phyloP scores from a whole-genome alignment of 495 filamentous ascomycete species.

The Echria macrotheca region DNA sequence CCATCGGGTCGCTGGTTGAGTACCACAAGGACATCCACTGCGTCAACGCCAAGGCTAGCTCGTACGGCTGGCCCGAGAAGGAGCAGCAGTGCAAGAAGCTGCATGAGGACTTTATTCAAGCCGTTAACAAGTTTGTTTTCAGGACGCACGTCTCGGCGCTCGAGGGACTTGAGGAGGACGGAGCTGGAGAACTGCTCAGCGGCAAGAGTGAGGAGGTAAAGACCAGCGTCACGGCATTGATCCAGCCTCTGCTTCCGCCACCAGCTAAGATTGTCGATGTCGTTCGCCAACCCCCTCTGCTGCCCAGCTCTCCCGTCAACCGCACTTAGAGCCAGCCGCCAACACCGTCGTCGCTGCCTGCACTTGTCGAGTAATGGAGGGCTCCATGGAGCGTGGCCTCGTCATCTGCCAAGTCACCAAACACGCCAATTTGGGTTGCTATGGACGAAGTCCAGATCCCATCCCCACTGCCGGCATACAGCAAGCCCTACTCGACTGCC shows the following conservation, averaged over 20 bases:
- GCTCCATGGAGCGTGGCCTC: slow-evolving; percentile 80
- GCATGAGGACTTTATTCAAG: slow-evolving; percentile 95
- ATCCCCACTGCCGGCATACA: slow-evolving; percentile 73
- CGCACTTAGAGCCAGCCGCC: slow-evolving; percentile 72
- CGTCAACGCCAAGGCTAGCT: slow-evolving; percentile 79
- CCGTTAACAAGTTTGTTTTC: slow-evolving; percentile 96
- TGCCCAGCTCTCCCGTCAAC: slow-evolving; percentile 75
- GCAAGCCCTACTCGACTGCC: slow-evolving; percentile 68
- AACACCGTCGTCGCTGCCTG: slow-evolving; percentile 48
- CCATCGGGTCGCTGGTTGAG: slow-evolving; percentile 90
- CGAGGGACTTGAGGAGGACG: slow-evolving; percentile 95
- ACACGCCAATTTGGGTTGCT: slow-evolving; percentile 72
- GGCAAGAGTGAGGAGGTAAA: slow-evolving; percentile 95
- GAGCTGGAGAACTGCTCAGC: slow-evolving; percentile 85
- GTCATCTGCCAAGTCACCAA: slow-evolving; percentile 57
- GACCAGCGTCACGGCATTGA: slow-evolving; percentile 73
- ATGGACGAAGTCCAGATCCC: slow-evolving; percentile 65
- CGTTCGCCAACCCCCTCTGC: slow-evolving; percentile 73
- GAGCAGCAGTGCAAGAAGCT: slow-evolving; percentile 93
- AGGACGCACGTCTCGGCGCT: slow-evolving; percentile 82
- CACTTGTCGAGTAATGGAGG: slow-evolving; percentile 86
- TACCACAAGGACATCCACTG: slow-evolving; percentile 98
- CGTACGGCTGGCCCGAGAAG: slow-evolving; percentile 97
- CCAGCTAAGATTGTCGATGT: slow-evolving; percentile 91
- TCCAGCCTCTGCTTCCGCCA: slow-evolving; percentile 85